Percentiles rank a stretch among this genome's conserved stretches.
Evolutionary conservation across 768 basidiomycete genomes (phyloP).

Genomic region (Boletus coccyginus): DNA sequence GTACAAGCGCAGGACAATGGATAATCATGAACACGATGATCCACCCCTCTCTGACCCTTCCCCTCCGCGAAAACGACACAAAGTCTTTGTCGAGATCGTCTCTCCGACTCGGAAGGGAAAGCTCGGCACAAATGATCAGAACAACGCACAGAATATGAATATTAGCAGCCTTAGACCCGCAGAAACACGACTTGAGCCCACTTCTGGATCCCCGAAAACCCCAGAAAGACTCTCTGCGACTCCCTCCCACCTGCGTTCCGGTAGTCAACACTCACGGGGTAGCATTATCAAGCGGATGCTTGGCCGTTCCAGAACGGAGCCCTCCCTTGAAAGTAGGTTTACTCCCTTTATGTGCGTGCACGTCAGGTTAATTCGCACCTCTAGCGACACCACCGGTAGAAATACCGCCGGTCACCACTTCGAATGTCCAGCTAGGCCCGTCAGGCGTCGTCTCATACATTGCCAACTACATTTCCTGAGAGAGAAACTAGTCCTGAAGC

Average conservation of each 20-base stretch:
- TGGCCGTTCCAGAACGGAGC: slow-evolving; percentile 62
- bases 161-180: neutral
- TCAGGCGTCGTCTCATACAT: slow-evolving; percentile 21
- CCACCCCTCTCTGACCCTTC: neutral
- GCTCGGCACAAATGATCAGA: neutral
- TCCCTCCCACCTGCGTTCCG: slow-evolving; percentile 22
- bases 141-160: neutral
- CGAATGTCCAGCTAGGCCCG: slow-evolving; percentile 15
- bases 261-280: slow-evolving; percentile 31
- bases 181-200: neutral
- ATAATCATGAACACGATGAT: neutral
- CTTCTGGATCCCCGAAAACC: slow-evolving; percentile 3
- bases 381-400: slow-evolving; percentile 1
- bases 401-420: neutral
- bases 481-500: slow-evolving; percentile 26
- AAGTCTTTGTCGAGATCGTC: slow-evolving; percentile 31
- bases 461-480: slow-evolving; percentile 19
- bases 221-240: slow-evolving; percentile 23
- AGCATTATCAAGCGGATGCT: slow-evolving; percentile 70
- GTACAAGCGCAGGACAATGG: neutral
- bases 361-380: neutral
- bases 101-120: slow-evolving; percentile 10
- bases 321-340: slow-evolving; percentile 39
- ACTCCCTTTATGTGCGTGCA: neutral
- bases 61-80: slow-evolving; percentile 31